Conservation (phyloP, 345 rosid species). For the Mangifera indica region DNA sequence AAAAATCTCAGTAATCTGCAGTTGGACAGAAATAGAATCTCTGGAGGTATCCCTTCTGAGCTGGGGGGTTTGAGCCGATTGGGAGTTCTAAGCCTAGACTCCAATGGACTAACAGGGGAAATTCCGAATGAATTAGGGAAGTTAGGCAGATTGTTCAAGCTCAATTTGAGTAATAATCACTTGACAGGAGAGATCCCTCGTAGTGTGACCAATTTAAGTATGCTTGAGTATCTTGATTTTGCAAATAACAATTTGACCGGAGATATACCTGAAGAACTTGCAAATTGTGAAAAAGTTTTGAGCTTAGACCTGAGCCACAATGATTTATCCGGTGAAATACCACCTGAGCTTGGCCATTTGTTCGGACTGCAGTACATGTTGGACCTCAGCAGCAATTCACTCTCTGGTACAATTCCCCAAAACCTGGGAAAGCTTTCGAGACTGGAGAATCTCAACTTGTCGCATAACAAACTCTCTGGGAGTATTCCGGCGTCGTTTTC, state of each 20-base stretch:
- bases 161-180: slow-evolving; percentile 54
- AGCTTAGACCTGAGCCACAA: slow-evolving; percentile 60
- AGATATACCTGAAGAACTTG: slow-evolving; percentile 41
- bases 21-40: slow-evolving; percentile 51
- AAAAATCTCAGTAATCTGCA: slow-evolving; percentile 46
- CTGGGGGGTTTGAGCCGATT: slow-evolving; percentile 46
- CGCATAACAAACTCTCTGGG: slow-evolving; percentile 54
- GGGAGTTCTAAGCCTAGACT: slow-evolving; percentile 37
- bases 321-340: slow-evolving; percentile 48
- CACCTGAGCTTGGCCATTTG: slow-evolving; percentile 46
- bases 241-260: slow-evolving; percentile 46
- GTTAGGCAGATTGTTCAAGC: slow-evolving; percentile 34
- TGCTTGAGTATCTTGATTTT: slow-evolving; percentile 44
- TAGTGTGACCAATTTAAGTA: slow-evolving; percentile 31
- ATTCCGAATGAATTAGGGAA: slow-evolving; percentile 54
- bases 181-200: slow-evolving; percentile 44
- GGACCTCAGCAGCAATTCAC: slow-evolving; percentile 67
- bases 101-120: slow-evolving; percentile 47
- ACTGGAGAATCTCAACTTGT: slow-evolving; percentile 53
- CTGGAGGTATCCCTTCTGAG: slow-evolving; percentile 53
- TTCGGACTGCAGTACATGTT: slow-evolving; percentile 34
- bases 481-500: slow-evolving; percentile 49
- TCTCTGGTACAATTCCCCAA: slow-evolving; percentile 53
- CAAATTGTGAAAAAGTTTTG: slow-evolving; percentile 32
- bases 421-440: slow-evolving; percentile 37